Evolutionary conservation across 148 eudicot species (phyloP).

Genomic region (Pharnaceum exiguum): DNA sequence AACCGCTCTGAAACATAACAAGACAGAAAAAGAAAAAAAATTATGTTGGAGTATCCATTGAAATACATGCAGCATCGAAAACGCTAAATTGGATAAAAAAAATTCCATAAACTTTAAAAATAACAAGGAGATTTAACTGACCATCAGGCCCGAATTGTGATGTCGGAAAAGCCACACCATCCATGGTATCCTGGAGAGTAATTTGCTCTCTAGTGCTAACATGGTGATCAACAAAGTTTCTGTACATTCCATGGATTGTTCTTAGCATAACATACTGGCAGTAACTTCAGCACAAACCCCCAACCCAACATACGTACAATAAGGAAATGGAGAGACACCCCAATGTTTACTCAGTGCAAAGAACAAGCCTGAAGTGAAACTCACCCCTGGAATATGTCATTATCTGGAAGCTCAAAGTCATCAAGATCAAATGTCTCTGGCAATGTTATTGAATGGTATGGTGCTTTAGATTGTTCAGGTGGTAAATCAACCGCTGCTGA

Average conservation of each 20-base stretch:
- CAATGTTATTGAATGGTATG: conserved; percentile 93
- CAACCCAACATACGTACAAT: not conserved
- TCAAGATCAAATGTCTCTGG: conserved; percentile 99
- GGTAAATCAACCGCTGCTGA: conserved; percentile 94
- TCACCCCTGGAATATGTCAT: conserved; percentile 74
- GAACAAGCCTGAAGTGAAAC: conserved; percentile 8
- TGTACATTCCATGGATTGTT: conserved; percentile 30
- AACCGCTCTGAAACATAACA: conserved; percentile 67
- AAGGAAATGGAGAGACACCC: too few species aligned
- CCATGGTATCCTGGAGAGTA: conserved; percentile 91
- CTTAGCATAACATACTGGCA: too few species aligned
- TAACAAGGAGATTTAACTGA: conserved; percentile 32
- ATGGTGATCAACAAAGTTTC: conserved; percentile 89
- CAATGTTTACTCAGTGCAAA: not conserved
- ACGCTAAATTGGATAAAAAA: too few species aligned
- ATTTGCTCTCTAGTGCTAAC: conserved; percentile 94
- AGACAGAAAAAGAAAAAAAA: not conserved
- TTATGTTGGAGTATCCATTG: not conserved
- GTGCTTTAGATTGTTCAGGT: conserved; percentile 94
- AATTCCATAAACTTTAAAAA: not conserved
- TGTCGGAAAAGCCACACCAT: conserved; percentile 66
- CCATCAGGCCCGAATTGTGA: conserved; percentile 92
- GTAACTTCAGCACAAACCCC: not conserved
- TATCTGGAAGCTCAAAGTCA: conserved; percentile 95
- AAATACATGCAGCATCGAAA: too few species aligned